Percentiles rank a stretch among this genome's conserved stretches.
Conservation (phyloP, 306 rosid species). For the Pyrus betulifolia region DNA sequence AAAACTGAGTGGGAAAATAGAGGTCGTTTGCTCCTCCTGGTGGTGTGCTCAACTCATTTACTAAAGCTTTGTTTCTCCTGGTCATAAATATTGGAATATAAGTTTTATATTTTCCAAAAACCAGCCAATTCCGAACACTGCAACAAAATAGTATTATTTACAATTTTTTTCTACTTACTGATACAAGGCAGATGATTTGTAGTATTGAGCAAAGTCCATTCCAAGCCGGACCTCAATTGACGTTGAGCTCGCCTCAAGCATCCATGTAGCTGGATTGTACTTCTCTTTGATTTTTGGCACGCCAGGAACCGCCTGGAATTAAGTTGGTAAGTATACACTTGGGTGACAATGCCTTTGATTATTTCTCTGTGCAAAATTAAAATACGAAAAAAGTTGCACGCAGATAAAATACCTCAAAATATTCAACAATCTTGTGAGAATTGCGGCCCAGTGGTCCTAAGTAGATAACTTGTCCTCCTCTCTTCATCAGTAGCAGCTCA, state of each 20-base stretch:
- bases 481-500: constrained; percentile 83
- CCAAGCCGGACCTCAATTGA: constrained; percentile 83
- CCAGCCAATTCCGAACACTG: neutral
- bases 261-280: constrained; percentile 99
- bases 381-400: neutral
- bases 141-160: neutral
- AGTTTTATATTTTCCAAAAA: constrained; percentile 14
- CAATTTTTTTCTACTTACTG: constrained; percentile 47
- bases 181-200: constrained; percentile 58
- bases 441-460: constrained; percentile 81
- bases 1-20: constrained; percentile 54
- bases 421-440: constrained; percentile 76
- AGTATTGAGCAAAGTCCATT: constrained; percentile 88
- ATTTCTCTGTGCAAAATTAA: neutral
- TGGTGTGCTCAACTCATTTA: constrained; percentile 59
- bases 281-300: constrained; percentile 77
- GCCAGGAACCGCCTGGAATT: constrained; percentile 61
- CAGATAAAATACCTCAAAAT: constrained; percentile 55
- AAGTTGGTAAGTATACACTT: constrained; percentile 3
- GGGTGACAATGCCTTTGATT: constrained; percentile 2
- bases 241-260: constrained; percentile 88
- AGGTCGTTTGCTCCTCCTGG: constrained; percentile 67
- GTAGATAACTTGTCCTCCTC: constrained; percentile 93
- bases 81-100: neutral
- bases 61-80: constrained; percentile 79